Evolutionary conservation across 1,284 basidiomycete genomes (phyloP), one percentile per base, ranked within the genome.

Genomic region (Flammula alnicola): DNA sequence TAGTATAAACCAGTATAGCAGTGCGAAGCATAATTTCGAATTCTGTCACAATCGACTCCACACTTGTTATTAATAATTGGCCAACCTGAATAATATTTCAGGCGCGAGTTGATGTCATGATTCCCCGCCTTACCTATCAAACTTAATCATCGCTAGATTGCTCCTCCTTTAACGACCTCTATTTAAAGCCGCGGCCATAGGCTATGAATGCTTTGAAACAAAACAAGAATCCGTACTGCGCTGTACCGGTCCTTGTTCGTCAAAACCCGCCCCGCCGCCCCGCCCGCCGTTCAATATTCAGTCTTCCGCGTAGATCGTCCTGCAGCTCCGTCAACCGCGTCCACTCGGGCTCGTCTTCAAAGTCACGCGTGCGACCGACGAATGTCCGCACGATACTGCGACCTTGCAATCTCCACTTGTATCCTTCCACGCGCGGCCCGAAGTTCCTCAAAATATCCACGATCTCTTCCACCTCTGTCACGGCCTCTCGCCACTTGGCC

Each of bases 261-360:
- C 22, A 19, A 12, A 20, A 19, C 37, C 37, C 10, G 36, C 12
- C 20, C 11, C 20, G 7, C 8, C 16, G 4, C n/a, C 26, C 11
- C 9, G n/a, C n/a, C 36, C 26, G 19, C 43, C 17, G 4, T 20
- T 10, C 6, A 22, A 12, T 40, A 10, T 14, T 52, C 27, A 57
- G 30, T 49, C 54, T 3, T 44, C 44, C 41, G 58, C 59, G 63
- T 57, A 88, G 66, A 40, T 86, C 86, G 25, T 84, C 80, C 61
- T 76, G 71, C 60, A 88, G 63, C 47, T 69, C 82, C 57, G 78
- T 76, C 59, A 98, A 74, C 57, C 76, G 74, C 33, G 76, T 71
- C 86, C 91, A 98, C 70, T 93, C 93, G 1, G 83, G 78, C 68
- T 96, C 91, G 49, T 93, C 92, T 64, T 89, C 91, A 62, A 95